Evolutionary conservation across 2,329 filamentous ascomycete species (phyloP).

Genomic region (Phialemoniopsis sp.): DNA sequence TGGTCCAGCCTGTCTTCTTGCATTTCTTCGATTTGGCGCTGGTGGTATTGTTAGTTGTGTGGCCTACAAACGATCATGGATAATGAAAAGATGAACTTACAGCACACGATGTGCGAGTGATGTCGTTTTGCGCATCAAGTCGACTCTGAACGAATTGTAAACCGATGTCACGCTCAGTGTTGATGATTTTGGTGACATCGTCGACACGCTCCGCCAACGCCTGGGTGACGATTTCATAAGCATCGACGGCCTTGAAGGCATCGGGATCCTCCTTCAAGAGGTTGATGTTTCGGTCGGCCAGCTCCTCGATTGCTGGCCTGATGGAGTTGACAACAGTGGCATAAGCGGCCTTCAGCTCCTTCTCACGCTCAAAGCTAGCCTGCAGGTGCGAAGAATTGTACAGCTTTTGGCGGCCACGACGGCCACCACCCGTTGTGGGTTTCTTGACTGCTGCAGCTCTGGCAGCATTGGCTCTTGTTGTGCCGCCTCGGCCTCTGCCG

Average conservation of each 20-base stretch:
- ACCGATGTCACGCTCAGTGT: slow-evolving; percentile 12
- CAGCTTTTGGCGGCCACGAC: slow-evolving; percentile 51
- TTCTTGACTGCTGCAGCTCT: slow-evolving; percentile 28
- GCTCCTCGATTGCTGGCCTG: slow-evolving; percentile 61
- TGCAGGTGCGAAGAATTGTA: slow-evolving; percentile 51
- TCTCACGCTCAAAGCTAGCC: slow-evolving; percentile 58
- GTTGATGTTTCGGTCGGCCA: slow-evolving; percentile 57
- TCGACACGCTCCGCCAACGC: slow-evolving; percentile 39
- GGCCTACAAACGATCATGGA: not conserved
- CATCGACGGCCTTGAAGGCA: slow-evolving; percentile 47
- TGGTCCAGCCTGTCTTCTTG: slow-evolving; percentile 41
- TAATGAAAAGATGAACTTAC: slow-evolving; percentile 7
- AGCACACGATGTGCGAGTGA: not conserved
- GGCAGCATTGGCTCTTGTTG: slow-evolving; percentile 17
- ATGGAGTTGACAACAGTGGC: slow-evolving; percentile 58
- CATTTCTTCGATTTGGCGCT: slow-evolving; percentile 18
- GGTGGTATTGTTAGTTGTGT: slow-evolving; percentile 4
- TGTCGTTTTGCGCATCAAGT: slow-evolving; percentile 3
- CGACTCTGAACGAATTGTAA: slow-evolving; percentile 11
- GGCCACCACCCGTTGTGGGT: slow-evolving; percentile 28
- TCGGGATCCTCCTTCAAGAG: slow-evolving; percentile 49
- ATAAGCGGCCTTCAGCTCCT: slow-evolving; percentile 63
- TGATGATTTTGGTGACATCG: slow-evolving; percentile 16
- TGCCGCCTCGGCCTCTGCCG: slow-evolving; percentile 29
- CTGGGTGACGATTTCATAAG: slow-evolving; percentile 18